Evolutionary conservation across 441 rosid species (phyloP), one percentile per base, ranked within the genome.

Genomic region (Erodium trifolium): DNA sequence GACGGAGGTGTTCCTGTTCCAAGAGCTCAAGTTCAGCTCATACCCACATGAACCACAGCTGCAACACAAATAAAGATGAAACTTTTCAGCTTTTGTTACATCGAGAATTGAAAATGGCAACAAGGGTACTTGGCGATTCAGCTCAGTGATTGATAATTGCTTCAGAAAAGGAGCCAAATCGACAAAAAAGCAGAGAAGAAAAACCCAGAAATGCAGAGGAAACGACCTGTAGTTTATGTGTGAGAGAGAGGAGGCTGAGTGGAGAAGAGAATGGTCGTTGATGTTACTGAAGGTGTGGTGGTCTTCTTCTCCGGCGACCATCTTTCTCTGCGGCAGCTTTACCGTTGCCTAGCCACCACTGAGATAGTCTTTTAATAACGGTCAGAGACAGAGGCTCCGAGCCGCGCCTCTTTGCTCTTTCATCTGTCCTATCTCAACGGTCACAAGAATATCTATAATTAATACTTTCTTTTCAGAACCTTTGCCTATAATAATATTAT

Each of bases 231-330:
- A 53, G 23, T 53, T 53, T n/a, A 53, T 17, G 23, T 53, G 60
- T 5, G 60, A 53, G 60, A 16, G 60, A 53, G 60, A 53, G 2
- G 60, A 53, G 8, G 7, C 60, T 16, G 60, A 17, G 60, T 13
- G 60, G 14, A 5, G 60, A 53, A 53, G 60, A 16, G 19, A 53
- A 53, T 53, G 60, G 60, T 53, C 0, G 57, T 51, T 51, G 57
- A 4, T 51, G 57, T 11, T 53, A 19, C 60, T 53, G 60, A 53
- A 17, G 18, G 19, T 53, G 18, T 14, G 1, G 17, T n/a, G 60
- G 18, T 53, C 60, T 53, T 53, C 60, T 53, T 53, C 60, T 53
- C 60, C 60, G 60, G 60, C 7, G 23, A 53, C 60, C 60, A 53
- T 23, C 27, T 23, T 23, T 23, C 27, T 23, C 27, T 23, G 27